Base-by-base conservation (phyloP, 495 filamentous ascomycete genomes). In the Xylaria bambusicola region DNA sequence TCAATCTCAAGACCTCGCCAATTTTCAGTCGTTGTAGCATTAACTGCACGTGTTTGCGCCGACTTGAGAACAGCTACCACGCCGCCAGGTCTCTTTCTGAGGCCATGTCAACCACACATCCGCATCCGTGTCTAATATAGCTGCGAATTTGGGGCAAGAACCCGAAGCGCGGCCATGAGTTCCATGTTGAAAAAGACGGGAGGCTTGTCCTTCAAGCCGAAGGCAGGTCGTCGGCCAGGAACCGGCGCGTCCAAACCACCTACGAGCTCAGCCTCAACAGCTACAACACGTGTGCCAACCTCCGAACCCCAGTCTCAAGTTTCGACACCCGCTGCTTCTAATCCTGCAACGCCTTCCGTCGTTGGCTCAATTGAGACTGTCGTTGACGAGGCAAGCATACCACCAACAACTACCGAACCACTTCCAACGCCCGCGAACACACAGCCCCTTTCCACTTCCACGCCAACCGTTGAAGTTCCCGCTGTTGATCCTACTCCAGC, bases 121-220 rank as follows among this genome's bases (percentile, higher is more conserved):
- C 42, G 21, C n/a, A 47, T 52, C 20, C 40, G n/a, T n/a, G n/a
- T n/a, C n/a, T 21, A 40, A 29, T 12, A 52, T 53, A 52, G 38
- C 40, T 27, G 41, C 49, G 23, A 21, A 13, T n/a, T 20, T 21
- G 31, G 15, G 8, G 49, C 20, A 26, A 18, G 20, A 27, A 59
- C 17, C 7, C 52, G 20, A 0, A 24, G 26, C n/a, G 61, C 36
- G 62, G 51, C 48, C 60, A 75, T 73, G 65, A 72, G 66, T 71
- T 73, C 66, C 49, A 77, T 81, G 75, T 53, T 80, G 58, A 79
- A 76, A 55, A 77, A 75, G 58, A 78, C 76, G 51, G 62, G 70
- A 52, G 72, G 66, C 61, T 65, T 71, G 62, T 68, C 63, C 68
- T 76, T 79, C 62, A 77, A 76, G 68, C 76, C 75, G 13, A 77